These are phyloP conservation scores for Flaveria sonorensis DNA, from an alignment of 129 eudicot species.

Conservation along the genomic window DNA sequence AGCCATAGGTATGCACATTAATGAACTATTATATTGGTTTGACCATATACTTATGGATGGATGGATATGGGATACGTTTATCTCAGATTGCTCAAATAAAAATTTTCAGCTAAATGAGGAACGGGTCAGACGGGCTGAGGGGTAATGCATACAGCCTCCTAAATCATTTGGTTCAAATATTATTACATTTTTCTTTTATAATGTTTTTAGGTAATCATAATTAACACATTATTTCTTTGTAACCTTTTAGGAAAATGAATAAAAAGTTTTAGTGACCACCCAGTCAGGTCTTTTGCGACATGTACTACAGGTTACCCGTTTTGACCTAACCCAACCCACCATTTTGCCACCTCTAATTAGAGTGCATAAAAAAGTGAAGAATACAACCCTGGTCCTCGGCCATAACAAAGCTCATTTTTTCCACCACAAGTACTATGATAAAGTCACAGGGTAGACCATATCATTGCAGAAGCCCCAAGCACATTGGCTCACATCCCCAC, in stretches of 20 bases:
- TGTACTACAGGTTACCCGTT: neutral
- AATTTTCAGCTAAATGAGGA: neutral
- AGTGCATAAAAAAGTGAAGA: conserved; percentile 3
- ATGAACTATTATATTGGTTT: neutral
- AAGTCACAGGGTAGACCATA: conserved; percentile 93
- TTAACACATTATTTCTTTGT: neutral
- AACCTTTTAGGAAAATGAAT: neutral
- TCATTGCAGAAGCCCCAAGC: conserved; percentile 95
- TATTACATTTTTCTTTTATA: neutral
- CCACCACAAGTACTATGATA: conserved; percentile 96
- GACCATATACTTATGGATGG: conserved; percentile 9
- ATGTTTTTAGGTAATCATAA: neutral
- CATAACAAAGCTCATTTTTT: conserved; percentile 90
- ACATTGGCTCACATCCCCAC: conserved; percentile 99
- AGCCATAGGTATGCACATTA: conserved; percentile 8
- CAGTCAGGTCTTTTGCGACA: neutral
- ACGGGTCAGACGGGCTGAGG: neutral
- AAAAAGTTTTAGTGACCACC: neutral
- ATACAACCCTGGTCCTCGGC: conserved; percentile 93
- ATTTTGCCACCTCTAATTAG: neutral
- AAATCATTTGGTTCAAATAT: neutral
- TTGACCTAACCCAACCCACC: neutral
- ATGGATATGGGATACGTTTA: neutral
- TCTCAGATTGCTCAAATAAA: neutral
- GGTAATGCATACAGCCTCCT: neutral